These are phyloP conservation scores for Liquidambar formosana DNA, from an alignment of 164 flowering plant genomes.

Conservation along the genomic window DNA sequence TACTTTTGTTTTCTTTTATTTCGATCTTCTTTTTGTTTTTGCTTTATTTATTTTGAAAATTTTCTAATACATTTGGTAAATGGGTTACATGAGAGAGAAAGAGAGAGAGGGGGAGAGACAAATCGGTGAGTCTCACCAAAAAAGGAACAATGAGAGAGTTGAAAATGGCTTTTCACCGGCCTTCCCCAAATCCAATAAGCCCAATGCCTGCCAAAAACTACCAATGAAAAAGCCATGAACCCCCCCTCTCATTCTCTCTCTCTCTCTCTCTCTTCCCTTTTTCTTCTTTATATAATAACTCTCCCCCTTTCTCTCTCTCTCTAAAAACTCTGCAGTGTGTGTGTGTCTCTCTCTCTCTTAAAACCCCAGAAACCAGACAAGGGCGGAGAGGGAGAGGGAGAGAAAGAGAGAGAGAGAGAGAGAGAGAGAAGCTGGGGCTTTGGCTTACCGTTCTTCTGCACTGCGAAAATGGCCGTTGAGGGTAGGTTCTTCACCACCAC, in stretches of 20 bases:
- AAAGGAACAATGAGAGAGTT: constrained; percentile 44
- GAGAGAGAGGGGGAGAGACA: constrained; percentile 13
- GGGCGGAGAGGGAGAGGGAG: not conserved
- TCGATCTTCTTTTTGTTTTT: too few relatives aligned
- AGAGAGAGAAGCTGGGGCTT: not conserved
- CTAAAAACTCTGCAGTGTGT: too few relatives aligned
- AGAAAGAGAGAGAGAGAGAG: not conserved
- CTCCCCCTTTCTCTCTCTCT: constrained; percentile 10
- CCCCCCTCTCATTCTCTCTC: constrained; percentile 6
- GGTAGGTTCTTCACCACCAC: not conserved
- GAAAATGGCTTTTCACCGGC: constrained; percentile 69
- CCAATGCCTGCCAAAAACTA: constrained; percentile 9
- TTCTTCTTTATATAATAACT: too few relatives aligned
- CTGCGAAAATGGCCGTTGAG: constrained; percentile 19
- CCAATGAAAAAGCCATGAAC: constrained; percentile 15
- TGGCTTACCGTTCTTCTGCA: constrained; percentile 13
- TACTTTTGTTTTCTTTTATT: too few relatives aligned
- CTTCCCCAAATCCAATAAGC: constrained; percentile 20
- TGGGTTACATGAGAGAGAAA: not conserved
- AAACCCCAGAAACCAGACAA: constrained; percentile 9
- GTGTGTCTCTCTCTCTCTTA: constrained; percentile 15
- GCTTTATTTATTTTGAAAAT: too few relatives aligned
- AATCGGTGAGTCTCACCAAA: constrained; percentile 24
- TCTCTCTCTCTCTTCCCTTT: constrained; percentile 14
- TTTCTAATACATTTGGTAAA: too few relatives aligned